Percentiles rank a stretch among this genome's conserved stretches.
These are phyloP conservation scores for Pyrenochaeta sp. DNA, from an alignment of 2,329 filamentous ascomycete species.

Conservation along the genomic window DNA sequence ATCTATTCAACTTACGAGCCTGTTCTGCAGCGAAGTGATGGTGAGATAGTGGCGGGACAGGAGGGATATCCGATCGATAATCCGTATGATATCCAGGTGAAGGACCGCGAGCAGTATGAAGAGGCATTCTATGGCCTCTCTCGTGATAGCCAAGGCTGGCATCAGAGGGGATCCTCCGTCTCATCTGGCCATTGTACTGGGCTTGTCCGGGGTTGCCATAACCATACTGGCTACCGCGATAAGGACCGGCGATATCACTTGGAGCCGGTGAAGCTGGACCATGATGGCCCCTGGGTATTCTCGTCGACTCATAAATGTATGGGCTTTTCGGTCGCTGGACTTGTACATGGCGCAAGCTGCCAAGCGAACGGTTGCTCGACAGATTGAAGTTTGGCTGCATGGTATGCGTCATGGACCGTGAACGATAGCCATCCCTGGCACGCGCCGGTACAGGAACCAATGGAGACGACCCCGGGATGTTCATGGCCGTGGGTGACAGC, in stretches of 20 bases:
- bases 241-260: conserved; percentile 47
- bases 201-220: conserved; percentile 15
- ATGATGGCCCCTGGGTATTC: conserved; percentile 52
- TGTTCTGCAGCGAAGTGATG: conserved; percentile 31
- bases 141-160: conserved; percentile 32
- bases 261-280: conserved; percentile 54
- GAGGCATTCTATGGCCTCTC: conserved; percentile 15
- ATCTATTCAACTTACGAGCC: conserved; percentile 25
- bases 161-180: conserved; percentile 34
- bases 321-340: conserved; percentile 47
- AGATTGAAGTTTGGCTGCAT: conserved; percentile 44
- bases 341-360: conserved; percentile 52
- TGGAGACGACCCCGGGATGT: conserved; percentile 38
- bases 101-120: conserved; percentile 20
- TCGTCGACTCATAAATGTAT: conserved; percentile 50
- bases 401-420: conserved; percentile 49
- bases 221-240: conserved; percentile 24
- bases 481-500: conserved; percentile 44
- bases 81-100: conserved; percentile 15
- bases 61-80: conserved; percentile 25
- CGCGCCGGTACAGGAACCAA: conserved; percentile 26
- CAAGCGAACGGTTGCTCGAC: conserved; percentile 53
- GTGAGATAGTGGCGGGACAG: conserved; percentile 29
- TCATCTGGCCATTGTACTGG: conserved; percentile 22
- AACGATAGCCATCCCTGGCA: conserved; percentile 50